A percentile compares a stretch with the other conserved stretches of the same genome.
Evolutionary conservation across 78 protist species (phyloP).

Genomic region (Dictyostelium intermedium): DNA sequence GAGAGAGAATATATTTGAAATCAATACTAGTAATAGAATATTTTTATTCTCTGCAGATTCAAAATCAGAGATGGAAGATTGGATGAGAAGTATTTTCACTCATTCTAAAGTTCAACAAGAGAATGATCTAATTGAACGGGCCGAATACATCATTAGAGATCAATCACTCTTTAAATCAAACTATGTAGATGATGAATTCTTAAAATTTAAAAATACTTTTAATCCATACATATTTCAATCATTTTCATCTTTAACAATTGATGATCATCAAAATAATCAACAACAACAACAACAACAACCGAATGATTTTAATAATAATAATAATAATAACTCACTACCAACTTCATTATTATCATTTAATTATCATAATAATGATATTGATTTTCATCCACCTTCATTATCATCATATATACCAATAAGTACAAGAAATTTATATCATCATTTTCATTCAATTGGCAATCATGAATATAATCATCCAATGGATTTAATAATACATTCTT

Average conservation of each 20-base stretch:
- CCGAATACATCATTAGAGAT: conserved; percentile 33
- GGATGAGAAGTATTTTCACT: conserved; percentile 23
- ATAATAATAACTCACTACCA: background rate
- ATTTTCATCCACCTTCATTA: background rate
- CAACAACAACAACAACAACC: background rate
- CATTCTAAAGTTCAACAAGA: conserved; percentile 41
- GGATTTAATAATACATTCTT: background rate
- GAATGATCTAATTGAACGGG: conserved; percentile 53
- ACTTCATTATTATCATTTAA: background rate
- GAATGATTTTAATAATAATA: background rate
- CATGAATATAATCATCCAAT: background rate
- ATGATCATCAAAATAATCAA: background rate
- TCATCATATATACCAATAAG: background rate
- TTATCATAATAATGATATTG: background rate
- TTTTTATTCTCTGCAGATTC: conserved; percentile 41
- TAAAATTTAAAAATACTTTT: background rate
- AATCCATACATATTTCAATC: background rate
- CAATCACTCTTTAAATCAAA: background rate
- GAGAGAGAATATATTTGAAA: conserved; percentile 39
- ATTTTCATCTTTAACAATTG: background rate
- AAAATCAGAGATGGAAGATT: conserved; percentile 39
- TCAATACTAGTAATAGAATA: conserved; percentile 33
- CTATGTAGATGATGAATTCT: conserved; percentile 25
- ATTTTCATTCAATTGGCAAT: background rate
- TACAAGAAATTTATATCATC: background rate